Conservation (phyloP, 2,329 filamentous ascomycete species). For the Acephala macrosclerotiorum region DNA sequence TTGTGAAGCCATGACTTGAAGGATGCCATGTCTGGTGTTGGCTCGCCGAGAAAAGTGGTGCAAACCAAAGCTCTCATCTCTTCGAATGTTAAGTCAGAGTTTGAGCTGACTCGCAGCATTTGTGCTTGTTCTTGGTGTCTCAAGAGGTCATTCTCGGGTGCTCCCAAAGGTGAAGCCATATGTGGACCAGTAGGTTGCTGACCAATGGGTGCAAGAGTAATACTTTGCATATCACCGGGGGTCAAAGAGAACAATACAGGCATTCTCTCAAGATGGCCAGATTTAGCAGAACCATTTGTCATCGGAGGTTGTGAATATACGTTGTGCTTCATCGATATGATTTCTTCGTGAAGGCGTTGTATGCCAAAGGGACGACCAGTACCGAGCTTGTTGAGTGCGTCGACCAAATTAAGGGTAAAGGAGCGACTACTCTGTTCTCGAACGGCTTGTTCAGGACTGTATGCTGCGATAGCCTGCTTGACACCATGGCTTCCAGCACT, state of each 20-base stretch:
- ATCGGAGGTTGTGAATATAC: conserved; percentile 51
- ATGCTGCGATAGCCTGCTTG: conserved; percentile 71
- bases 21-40: conserved; percentile 69
- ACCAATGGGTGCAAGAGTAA: conserved; percentile 55
- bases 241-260: conserved; percentile 65
- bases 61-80: conserved; percentile 70
- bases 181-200: conserved; percentile 41
- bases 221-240: conserved; percentile 58
- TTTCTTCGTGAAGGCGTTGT: conserved; percentile 64
- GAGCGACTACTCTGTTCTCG: conserved; percentile 57
- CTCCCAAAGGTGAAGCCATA: conserved; percentile 38
- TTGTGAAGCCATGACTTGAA: conserved; percentile 73
- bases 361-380: conserved; percentile 61
- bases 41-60: conserved; percentile 71
- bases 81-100: conserved; percentile 64
- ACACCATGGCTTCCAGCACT: conserved; percentile 60
- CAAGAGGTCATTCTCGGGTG: conserved; percentile 38
- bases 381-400: conserved; percentile 62
- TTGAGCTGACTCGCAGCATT: conserved; percentile 39
- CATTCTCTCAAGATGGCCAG: conserved; percentile 44
- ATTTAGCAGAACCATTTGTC: conserved; percentile 53
- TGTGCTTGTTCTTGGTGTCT: conserved; percentile 34
- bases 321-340: conserved; percentile 47
- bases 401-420: conserved; percentile 64
- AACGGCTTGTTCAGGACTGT: conserved; percentile 57